These are phyloP conservation scores for Suillus subalutaceus DNA, from an alignment of 768 basidiomycete genomes.

Conservation along the genomic window DNA sequence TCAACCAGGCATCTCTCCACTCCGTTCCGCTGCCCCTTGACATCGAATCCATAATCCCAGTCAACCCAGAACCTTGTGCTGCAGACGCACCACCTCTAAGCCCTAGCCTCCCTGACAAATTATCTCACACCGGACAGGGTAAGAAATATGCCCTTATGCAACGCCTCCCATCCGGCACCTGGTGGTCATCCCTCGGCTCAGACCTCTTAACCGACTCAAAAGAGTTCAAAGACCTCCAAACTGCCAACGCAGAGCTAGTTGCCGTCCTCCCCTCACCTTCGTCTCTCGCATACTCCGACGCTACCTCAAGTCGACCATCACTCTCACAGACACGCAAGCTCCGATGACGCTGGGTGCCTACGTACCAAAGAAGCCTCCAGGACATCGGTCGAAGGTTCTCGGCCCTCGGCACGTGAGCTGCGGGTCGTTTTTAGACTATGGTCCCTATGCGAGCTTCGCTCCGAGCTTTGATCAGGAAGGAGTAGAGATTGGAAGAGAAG, in stretches of 20 bases:
- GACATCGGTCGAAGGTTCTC: slow-evolving; percentile 45
- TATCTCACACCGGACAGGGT: slow-evolving; percentile 29
- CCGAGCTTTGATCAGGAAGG: slow-evolving; percentile 80
- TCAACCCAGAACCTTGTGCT: slow-evolving; percentile 21
- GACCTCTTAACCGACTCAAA: slow-evolving; percentile 40
- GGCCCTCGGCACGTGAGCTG: slow-evolving; percentile 58
- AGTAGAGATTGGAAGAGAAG: slow-evolving; percentile 64
- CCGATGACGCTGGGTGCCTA: slow-evolving; percentile 62
- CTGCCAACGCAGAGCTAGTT: slow-evolving; percentile 76
- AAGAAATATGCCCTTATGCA: slow-evolving; percentile 80
- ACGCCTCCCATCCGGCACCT: slow-evolving; percentile 73
- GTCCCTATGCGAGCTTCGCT: slow-evolving; percentile 73
- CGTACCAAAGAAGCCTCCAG: slow-evolving; percentile 43
- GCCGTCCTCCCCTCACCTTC: slow-evolving; percentile 70
- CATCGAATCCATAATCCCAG: slow-evolving; percentile 45
- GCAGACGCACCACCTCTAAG: slow-evolving; percentile 23
- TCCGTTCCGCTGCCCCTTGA: slow-evolving; percentile 48
- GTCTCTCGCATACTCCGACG: slow-evolving; percentile 31
- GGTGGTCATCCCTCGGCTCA: slow-evolving; percentile 75
- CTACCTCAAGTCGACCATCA: slow-evolving; percentile 20
- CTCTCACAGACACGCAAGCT: slow-evolving; percentile 18
- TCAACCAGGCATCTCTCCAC: slow-evolving; percentile 67
- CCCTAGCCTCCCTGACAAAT: slow-evolving; percentile 28
- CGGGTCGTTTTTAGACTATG: slow-evolving; percentile 80
- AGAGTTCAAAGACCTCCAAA: slow-evolving; percentile 52